phyloP scores from a whole-genome alignment of 306 rosid species.

The Herpetospermum pedunculosum region DNA sequence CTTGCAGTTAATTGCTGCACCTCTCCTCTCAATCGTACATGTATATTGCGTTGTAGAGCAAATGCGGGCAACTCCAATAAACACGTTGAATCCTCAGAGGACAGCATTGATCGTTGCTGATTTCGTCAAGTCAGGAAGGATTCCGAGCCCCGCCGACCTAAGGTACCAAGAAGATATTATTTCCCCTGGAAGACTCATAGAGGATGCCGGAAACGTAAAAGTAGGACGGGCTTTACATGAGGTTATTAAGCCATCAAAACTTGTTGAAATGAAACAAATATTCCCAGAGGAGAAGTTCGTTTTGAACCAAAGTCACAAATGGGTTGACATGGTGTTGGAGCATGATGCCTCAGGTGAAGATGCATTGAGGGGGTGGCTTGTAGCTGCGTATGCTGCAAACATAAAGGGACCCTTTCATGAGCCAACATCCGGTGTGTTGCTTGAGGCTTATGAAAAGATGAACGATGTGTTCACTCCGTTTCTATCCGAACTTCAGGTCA shows the following conservation, averaged over 20 bases:
- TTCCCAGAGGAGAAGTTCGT: conserved; percentile 74
- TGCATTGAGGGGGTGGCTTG: conserved; percentile 91
- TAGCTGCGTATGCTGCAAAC: conserved; percentile 63
- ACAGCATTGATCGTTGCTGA: conserved; percentile 83
- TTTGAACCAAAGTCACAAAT: conserved; percentile 30
- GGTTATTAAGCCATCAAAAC: conserved; percentile 62
- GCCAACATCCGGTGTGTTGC: conserved; percentile 25
- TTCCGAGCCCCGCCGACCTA: conserved; percentile 77
- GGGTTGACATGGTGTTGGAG: conserved; percentile 73
- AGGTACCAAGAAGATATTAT: conserved; percentile 75
- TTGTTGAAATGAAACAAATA: conserved; percentile 38
- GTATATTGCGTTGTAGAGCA: conserved; percentile 73
- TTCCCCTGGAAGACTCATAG: conserved; percentile 49
- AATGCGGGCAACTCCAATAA: conserved; percentile 80
- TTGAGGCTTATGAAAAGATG: conserved; percentile 69
- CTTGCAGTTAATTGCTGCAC: conserved; percentile 54
- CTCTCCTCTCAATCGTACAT: conserved; percentile 65
- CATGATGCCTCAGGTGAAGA: conserved; percentile 78
- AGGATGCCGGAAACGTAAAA: conserved; percentile 75
- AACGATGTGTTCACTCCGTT: conserved; percentile 44
- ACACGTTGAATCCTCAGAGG: conserved; percentile 87
- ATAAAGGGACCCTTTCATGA: conserved; percentile 27
- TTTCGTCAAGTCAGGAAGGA: conserved; percentile 56
- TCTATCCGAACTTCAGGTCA: conserved; percentile 53
- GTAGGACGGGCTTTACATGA: conserved; percentile 56